Evolutionary conservation across 2,329 filamentous ascomycete species (phyloP), one percentile per base, ranked within the genome.

Genomic region (Exophiala oligosperma): DNA sequence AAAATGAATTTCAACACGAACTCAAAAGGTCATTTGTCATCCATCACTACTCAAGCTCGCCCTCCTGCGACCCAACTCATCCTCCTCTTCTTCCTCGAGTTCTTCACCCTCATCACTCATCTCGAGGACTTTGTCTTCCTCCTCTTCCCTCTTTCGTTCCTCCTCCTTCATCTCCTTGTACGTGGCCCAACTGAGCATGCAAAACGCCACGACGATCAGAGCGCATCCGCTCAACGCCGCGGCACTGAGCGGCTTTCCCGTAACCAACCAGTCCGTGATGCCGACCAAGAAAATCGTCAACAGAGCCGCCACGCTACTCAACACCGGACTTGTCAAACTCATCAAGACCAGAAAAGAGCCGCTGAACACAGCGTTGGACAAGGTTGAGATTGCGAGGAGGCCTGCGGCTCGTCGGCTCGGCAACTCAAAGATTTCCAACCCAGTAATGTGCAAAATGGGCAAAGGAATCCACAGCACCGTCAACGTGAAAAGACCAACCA

Each of bases 281-380:
- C 93, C 94, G 5, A 99, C 94, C 60, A 97, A 85, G 80, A 99
- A 97, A 65, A 99, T 99, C 23, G 94, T 99, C 48, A 99, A 80
- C 5, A 99, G 83, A 2, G 93, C 91, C 0, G 94, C 94, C 9
- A 99, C 94, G 17, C 90, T 95, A 57, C 89, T 93, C 3, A 99
- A 80, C 2, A 99, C 94, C 0, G 94, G 94, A 17, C 89, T 93
- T 0, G 94, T 99, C 28, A 99, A 81, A 14, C 88, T 92, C 69
- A 99, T 97, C 53, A 99, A 82, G 35, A 96, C 89, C 6, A 97
- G 81, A 79, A 97, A 97, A 21, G 88, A 91, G 24, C 94, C 94
- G 9, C 92, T 94, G 72, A 99, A 99, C 0, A 85, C 81, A 80
- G 92, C 92, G 78, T 97, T 99, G 66, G 92, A 86, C 51, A 94